These are phyloP conservation scores for Xylariaceae sp. DNA, from an alignment of 2,329 filamentous ascomycete species.

Conservation along the genomic window DNA sequence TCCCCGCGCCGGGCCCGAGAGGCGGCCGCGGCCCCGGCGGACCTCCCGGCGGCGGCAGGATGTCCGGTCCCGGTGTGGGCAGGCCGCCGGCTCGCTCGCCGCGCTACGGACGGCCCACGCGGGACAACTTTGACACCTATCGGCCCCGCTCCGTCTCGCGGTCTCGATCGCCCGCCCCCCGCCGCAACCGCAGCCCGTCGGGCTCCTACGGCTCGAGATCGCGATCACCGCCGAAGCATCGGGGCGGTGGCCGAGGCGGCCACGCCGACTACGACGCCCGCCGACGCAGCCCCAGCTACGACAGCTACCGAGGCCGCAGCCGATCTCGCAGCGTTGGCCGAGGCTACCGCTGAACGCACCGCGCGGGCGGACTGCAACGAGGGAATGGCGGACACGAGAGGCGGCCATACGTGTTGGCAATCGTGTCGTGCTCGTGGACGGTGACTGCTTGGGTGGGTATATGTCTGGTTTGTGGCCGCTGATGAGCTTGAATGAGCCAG, in stretches of 20 bases:
- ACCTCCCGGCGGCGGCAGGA: constrained; percentile 26
- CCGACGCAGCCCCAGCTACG: constrained; percentile 41
- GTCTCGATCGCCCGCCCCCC: constrained; percentile 32
- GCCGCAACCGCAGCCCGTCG: constrained; percentile 23
- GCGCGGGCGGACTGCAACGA: not conserved
- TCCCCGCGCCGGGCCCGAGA: constrained; percentile 30
- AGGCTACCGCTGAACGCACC: constrained; percentile 22
- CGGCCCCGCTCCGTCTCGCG: constrained; percentile 49
- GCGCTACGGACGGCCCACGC: constrained; percentile 19
- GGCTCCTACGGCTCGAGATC: constrained; percentile 27
- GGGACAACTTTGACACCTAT: constrained; percentile 47
- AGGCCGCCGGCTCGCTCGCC: constrained; percentile 17
- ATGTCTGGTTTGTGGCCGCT: not conserved
- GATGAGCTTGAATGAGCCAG: not conserved
- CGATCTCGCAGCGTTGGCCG: constrained; percentile 32
- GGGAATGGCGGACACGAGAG: not conserved
- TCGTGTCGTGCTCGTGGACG: too few species aligned
- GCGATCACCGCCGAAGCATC: constrained; percentile 25
- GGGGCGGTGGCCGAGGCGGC: constrained; percentile 24
- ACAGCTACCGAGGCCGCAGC: constrained; percentile 34
- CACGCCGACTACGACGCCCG: constrained; percentile 28
- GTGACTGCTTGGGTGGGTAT: not conserved
- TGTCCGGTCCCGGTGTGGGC: constrained; percentile 23
- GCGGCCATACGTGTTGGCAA: not conserved
- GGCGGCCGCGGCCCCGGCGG: constrained; percentile 26